Base-by-base conservation (phyloP, 2,329 filamentous ascomycete genomes). In the Biscogniauxia marginata region DNA sequence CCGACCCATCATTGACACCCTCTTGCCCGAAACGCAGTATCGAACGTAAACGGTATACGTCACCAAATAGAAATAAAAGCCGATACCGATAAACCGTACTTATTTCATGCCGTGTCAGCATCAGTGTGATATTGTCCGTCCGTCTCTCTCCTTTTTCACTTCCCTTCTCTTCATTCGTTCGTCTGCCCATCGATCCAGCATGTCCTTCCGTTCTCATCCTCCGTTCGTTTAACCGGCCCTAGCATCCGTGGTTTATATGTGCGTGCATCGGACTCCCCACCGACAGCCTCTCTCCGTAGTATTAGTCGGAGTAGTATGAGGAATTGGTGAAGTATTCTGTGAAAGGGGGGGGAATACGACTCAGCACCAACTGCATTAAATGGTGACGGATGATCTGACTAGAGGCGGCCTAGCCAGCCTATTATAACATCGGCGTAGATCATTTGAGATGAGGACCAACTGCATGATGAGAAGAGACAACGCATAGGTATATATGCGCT, bases 281-380 rank as follows among this genome's bases (percentile, higher is more conserved):
- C 30, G 30, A 16, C n/a, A 16, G 30, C 30, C 30, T 16, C n/a
- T 6, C 25, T 9, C 30, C 30, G 30, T 39, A 16, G 30, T 39
- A 11, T 39, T 39, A 9, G 13, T 39, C 30, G 30, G n/a, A 39
- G 30, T 4, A 9, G 30, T 16, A n/a, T 11, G 30, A 39, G 9
- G 5, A 39, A 39, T 16, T 16, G 11, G 9, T 39, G 30, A 39
- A 39, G 30, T 4, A 16, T 39, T 39, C 30, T 9, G 30, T n/a
- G 30, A 39, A 39, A 39, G n/a, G 11, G 30, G 13, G 11, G 30
- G 30, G 30, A n/a, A 59, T 63, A 56, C 58, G 60, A 63, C 60
- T 51, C 58, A 53, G 58, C 21, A 63, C 60, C 60, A 63, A 63
- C 60, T 63, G 60, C 60, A 63, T 63, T 54, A 58, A 39, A 49